Evolutionary conservation across 1,284 basidiomycete species (phyloP), one percentile per base, ranked within the genome.

Genomic region (Cryptococcus jaspeensis): DNA sequence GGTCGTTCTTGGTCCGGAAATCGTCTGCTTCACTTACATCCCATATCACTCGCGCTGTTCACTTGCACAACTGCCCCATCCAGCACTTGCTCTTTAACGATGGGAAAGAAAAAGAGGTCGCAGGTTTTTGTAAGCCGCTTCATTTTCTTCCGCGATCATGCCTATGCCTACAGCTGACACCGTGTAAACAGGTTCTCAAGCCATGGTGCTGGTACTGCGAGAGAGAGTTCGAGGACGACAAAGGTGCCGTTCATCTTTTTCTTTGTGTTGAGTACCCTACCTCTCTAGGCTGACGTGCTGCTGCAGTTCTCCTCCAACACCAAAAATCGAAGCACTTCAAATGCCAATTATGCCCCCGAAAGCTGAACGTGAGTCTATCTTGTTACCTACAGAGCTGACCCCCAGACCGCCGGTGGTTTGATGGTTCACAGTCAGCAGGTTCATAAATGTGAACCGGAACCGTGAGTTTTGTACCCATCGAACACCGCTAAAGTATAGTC

Each of bases 251-350:
- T 39, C 43, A 62, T 23, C 71, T 62, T 52, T 40, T 25, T 46
- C 43, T 16, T 15, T 20, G 18, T 18, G 4, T 52, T 32, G 13
- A 11, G 36, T 18, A 47, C 9, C 15, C 20, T 38, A 13, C 11
- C 32, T 35, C 6, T 5, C 25, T 35, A 16, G 18, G 8, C 23
- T 47, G 23, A 23, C 49, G 51, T 13, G 46, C 50, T 16, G 28
- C 40, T 58, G 6, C 67, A 94, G 96, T 99, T 60, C 84, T 99
- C 62, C 89, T 99, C 84, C 92, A 96, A 76, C 95, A 99, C 77
- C 96, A 99, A 76, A 99, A 98, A 80, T 95, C 95, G 16, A 99
- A 98, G 78, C 95, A 99, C 75, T 99, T 98, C 84, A 94, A 94
- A 77, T 98, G 95, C 73, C 87, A 88, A 59, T 87, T 95, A 81